Conservation (phyloP, 331 rosid genomes). For the Malus hybrid region DNA sequence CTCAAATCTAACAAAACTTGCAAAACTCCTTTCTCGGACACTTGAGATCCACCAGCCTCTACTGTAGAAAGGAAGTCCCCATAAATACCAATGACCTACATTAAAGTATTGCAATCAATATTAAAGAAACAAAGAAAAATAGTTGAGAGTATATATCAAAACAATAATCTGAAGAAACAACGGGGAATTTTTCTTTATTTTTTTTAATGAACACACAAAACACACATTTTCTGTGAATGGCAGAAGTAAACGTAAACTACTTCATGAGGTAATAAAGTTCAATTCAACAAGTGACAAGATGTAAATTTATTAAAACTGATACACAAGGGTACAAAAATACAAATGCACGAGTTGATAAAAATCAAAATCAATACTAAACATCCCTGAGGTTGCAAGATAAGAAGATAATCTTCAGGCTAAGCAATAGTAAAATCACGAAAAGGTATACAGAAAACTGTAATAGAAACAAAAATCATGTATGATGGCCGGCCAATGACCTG, state of each 20-base stretch:
- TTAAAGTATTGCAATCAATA: slow-evolving; percentile 9
- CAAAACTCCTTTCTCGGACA: slow-evolving; percentile 87
- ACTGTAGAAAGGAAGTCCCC: slow-evolving; percentile 52
- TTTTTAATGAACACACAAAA: background rate
- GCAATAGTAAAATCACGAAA: background rate
- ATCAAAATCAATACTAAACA: background rate
- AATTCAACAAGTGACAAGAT: background rate
- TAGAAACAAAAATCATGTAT: background rate
- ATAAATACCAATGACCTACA: slow-evolving; percentile 70
- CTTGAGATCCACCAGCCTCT: slow-evolving; percentile 50
- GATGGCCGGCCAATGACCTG: background rate
- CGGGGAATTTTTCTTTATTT: background rate
- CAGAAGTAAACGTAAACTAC: background rate
- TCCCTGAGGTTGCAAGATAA: background rate
- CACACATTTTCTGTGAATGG: background rate
- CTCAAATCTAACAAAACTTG: slow-evolving; percentile 82
- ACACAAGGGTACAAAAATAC: background rate
- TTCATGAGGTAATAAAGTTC: background rate
- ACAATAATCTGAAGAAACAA: background rate
- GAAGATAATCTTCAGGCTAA: background rate
- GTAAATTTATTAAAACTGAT: background rate
- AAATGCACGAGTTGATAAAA: background rate
- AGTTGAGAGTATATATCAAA: background rate
- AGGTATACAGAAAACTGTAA: background rate
- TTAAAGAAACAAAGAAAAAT: slow-evolving; percentile 1